These are phyloP conservation scores for Phytophthora ohioensis DNA, from an alignment of 352 stramenopile genomes.

Conservation along the genomic window DNA sequence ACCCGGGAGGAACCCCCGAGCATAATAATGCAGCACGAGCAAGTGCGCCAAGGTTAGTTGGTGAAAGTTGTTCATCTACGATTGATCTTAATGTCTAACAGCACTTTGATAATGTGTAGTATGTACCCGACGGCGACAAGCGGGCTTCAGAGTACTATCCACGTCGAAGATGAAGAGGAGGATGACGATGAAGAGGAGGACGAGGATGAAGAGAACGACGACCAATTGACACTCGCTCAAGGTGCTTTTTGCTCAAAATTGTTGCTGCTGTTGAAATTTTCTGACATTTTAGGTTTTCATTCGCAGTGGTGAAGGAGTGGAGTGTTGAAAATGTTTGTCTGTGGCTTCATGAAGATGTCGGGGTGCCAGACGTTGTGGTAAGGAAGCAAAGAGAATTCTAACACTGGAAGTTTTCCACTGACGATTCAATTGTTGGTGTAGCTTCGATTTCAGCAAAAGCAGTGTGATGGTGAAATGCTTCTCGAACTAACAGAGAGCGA, in stretches of 20 bases:
- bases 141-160: conserved; percentile 11
- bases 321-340: conserved; percentile 85
- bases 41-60: conserved; percentile 29
- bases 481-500: conserved; percentile 77
- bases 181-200: conserved; percentile 57
- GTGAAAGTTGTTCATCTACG: neutral
- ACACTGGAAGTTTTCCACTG: neutral
- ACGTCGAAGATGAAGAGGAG: conserved; percentile 50
- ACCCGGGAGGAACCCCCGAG: conserved; percentile 18
- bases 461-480: conserved; percentile 76
- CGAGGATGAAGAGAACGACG: conserved; percentile 61
- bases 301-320: conserved; percentile 75
- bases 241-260: conserved; percentile 27
- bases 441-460: conserved; percentile 71
- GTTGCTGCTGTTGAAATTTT: neutral
- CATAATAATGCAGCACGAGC: conserved; percentile 14
- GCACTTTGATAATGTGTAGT: conserved; percentile 4
- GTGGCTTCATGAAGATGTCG: conserved; percentile 83
- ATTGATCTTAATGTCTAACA: neutral
- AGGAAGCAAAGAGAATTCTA: neutral
- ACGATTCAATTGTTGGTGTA: conserved; percentile 25
- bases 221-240: conserved; percentile 73
- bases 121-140: conserved; percentile 2
- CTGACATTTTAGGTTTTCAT: neutral
- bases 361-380: conserved; percentile 78